Evolutionary conservation across 2,329 filamentous ascomycete species (phyloP).

Genomic region (Camillea tinctor): DNA sequence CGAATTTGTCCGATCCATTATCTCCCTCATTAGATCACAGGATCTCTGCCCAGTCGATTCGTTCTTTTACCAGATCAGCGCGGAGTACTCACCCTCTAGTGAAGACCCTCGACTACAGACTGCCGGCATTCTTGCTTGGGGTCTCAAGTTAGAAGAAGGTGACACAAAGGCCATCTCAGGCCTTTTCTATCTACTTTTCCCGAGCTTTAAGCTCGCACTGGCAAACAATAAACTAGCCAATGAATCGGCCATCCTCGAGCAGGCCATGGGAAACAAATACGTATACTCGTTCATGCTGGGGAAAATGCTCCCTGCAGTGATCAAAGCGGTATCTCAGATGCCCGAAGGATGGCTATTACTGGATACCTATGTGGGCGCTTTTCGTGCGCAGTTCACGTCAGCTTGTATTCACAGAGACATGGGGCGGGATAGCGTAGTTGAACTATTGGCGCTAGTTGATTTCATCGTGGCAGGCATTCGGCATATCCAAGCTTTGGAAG

Average conservation of each 20-base stretch:
- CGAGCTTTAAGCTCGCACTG: conserved; percentile 56
- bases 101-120: conserved; percentile 58
- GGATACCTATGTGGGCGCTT: conserved; percentile 48
- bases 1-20: conserved; percentile 50
- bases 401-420: conserved; percentile 39
- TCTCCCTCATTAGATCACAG: conserved; percentile 54
- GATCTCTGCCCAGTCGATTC: conserved; percentile 54
- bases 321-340: conserved; percentile 38
- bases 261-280: conserved; percentile 46
- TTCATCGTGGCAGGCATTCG: conserved; percentile 30
- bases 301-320: conserved; percentile 55
- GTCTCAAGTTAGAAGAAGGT: conserved; percentile 52
- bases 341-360: conserved; percentile 46
- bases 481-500: conserved; percentile 20
- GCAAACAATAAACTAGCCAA: conserved; percentile 47
- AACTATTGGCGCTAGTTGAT: conserved; percentile 35
- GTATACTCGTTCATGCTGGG: conserved; percentile 49
- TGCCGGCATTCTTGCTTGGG: conserved; percentile 55
- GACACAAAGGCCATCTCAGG: conserved; percentile 46
- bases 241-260: conserved; percentile 45
- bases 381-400: conserved; percentile 37
- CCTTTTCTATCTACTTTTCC: conserved; percentile 57
- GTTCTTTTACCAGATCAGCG: conserved; percentile 57
- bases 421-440: conserved; percentile 31
- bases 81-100: conserved; percentile 53